These are phyloP conservation scores for Porodaedalea pini DNA, from an alignment of 1,284 basidiomycete species.

Conservation along the genomic window DNA sequence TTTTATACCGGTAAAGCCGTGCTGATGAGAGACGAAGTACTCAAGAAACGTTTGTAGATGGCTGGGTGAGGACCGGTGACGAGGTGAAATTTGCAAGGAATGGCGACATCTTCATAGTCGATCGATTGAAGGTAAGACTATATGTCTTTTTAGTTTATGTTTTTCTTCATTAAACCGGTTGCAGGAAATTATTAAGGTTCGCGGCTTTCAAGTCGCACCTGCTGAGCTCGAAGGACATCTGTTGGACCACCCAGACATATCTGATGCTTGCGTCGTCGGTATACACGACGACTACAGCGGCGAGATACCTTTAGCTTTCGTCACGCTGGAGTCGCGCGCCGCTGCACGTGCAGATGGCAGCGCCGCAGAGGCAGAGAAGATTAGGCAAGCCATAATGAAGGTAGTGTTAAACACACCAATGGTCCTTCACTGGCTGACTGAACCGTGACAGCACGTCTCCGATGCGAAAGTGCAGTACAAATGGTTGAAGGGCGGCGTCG, in stretches of 20 bases:
- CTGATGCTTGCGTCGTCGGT: slow-evolving; percentile 72
- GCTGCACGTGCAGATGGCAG: slow-evolving; percentile 36
- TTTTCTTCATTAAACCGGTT: not conserved
- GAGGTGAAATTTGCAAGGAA: slow-evolving; percentile 55
- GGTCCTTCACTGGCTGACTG: not conserved
- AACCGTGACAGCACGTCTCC: slow-evolving; percentile 53
- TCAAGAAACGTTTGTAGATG: slow-evolving; percentile 53
- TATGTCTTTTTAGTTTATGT: not conserved
- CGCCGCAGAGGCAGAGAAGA: slow-evolving; percentile 34
- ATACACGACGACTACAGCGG: slow-evolving; percentile 76
- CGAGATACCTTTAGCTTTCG: slow-evolving; percentile 71
- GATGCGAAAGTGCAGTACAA: slow-evolving; percentile 73
- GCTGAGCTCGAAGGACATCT: slow-evolving; percentile 75
- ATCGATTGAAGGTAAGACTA: slow-evolving; percentile 57
- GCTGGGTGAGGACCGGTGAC: slow-evolving; percentile 71
- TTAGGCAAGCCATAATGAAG: slow-evolving; percentile 47
- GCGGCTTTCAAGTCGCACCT: slow-evolving; percentile 34
- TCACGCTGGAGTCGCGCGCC: slow-evolving; percentile 51
- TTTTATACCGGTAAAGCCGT: not conserved
- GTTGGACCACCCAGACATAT: slow-evolving; percentile 65
- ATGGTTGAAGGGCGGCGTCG: slow-evolving; percentile 61
- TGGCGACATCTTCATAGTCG: slow-evolving; percentile 60
- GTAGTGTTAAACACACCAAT: slow-evolving; percentile 29
- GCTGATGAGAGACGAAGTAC: slow-evolving; percentile 36
- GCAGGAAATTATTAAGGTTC: slow-evolving; percentile 21